Conservation (phyloP, 1,284 basidiomycete species). For the Trametes sp. region DNA sequence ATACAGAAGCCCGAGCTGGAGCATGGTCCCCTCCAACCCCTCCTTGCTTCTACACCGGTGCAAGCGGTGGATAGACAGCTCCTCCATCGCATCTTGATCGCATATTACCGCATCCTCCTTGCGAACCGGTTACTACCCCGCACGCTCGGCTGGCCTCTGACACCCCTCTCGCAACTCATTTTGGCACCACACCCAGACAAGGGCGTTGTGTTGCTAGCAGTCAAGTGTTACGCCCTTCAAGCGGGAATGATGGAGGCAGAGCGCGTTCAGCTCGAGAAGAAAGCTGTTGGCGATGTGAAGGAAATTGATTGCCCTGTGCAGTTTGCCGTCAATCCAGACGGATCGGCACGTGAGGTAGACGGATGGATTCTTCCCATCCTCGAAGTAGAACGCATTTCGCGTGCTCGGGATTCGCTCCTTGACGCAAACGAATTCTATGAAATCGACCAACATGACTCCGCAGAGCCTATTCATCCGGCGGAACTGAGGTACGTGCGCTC, state of each 20-base stretch:
- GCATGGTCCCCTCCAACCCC: slow-evolving; percentile 61
- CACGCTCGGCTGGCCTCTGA: slow-evolving; percentile 70
- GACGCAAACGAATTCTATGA: slow-evolving; percentile 56
- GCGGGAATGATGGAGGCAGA: slow-evolving; percentile 80
- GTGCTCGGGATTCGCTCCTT: slow-evolving; percentile 59
- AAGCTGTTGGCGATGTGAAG: slow-evolving; percentile 64
- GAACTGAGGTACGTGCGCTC: slow-evolving; percentile 60
- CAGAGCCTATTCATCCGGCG: slow-evolving; percentile 47
- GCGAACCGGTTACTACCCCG: slow-evolving; percentile 74
- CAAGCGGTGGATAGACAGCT: slow-evolving; percentile 48
- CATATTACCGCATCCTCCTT: slow-evolving; percentile 82
- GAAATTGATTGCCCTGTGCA: slow-evolving; percentile 64
- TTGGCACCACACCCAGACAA: slow-evolving; percentile 64
- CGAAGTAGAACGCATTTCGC: slow-evolving; percentile 68
- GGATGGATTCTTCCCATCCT: slow-evolving; percentile 82
- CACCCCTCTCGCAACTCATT: slow-evolving; percentile 64
- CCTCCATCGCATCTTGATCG: slow-evolving; percentile 75
- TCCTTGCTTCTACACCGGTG: slow-evolving; percentile 46
- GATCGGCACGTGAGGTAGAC: slow-evolving; percentile 57
- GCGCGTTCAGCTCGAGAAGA: slow-evolving; percentile 68
- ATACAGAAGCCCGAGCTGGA: slow-evolving; percentile 52
- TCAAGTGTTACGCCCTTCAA: slow-evolving; percentile 80
- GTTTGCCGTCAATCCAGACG: slow-evolving; percentile 56
- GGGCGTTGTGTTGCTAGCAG: slow-evolving; percentile 74
- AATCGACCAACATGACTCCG: slow-evolving; percentile 44